phyloP scores from a whole-genome alignment of 805 yeast genomes.

The Candida rishiriensis region DNA sequence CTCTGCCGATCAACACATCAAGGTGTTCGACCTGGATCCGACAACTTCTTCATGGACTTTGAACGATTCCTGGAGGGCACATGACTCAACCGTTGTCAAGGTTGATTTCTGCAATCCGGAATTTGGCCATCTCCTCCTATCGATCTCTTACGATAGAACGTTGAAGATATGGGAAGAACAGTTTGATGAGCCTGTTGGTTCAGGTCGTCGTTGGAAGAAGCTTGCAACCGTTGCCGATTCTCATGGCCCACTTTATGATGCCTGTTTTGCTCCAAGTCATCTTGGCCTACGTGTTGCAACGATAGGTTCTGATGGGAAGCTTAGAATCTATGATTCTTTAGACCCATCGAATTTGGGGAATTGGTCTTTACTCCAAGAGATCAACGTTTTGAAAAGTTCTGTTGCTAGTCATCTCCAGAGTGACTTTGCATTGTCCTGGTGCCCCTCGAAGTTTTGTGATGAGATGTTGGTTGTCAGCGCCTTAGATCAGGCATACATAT shows the following conservation, averaged over 20 bases:
- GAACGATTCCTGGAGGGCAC: constrained; percentile 93
- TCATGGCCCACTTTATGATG: constrained; percentile 83
- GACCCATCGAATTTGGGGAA: constrained; percentile 84
- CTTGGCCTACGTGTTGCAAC: constrained; percentile 78
- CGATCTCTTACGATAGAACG: constrained; percentile 87
- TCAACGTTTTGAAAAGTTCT: constrained; percentile 59
- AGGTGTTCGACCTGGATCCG: constrained; percentile 75
- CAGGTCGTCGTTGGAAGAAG: constrained; percentile 82
- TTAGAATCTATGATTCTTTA: constrained; percentile 79
- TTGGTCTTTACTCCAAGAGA: constrained; percentile 77
- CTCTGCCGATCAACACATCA: constrained; percentile 90
- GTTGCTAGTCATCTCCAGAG: constrained; percentile 81
- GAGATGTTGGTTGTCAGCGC: constrained; percentile 85
- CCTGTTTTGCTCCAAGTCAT: constrained; percentile 85
- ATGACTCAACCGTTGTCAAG: constrained; percentile 79
- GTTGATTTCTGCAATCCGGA: constrained; percentile 95
- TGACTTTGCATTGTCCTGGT: constrained; percentile 85
- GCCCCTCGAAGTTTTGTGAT: constrained; percentile 75
- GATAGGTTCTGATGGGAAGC: constrained; percentile 83
- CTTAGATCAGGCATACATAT: constrained; percentile 82
- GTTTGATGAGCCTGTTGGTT: constrained; percentile 65
- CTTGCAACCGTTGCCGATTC: constrained; percentile 79
- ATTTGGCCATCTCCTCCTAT: constrained; percentile 79
- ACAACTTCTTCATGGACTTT: constrained; percentile 71
- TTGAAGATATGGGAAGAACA: constrained; percentile 90